Evolutionary conservation across 1,284 basidiomycete genomes (phyloP), one percentile per base, ranked within the genome.

Genomic region (Meira nashicola): DNA sequence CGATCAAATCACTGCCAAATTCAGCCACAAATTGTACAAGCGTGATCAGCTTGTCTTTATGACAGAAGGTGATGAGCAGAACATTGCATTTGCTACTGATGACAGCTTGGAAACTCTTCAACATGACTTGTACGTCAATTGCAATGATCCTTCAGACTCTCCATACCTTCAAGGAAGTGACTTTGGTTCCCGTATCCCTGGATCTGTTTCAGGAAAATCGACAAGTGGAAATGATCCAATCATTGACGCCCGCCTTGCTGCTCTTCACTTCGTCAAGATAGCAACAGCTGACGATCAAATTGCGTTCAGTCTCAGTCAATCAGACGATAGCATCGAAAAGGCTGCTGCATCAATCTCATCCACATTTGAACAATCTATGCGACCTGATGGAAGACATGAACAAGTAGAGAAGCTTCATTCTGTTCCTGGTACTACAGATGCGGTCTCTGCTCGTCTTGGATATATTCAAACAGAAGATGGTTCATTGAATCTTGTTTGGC

Each of bases 401-500:
- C 14, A 15, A 23, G 37, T 64, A 56, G 68, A 67, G 57, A 64
- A 65, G 33, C 58, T 71, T 8, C 67, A 67, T 60, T 64, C 61
- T 43, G 70, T 70, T 21, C 70, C 70, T 47, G 64, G 65, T 2
- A 67, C 68, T 58, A 73, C 66, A 52, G 68, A 61, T n/a, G 58
- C 66, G 15, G 69, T 73, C 33, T 54, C 57, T n/a, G 70, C 70
- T n/a, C 59, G 63, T 56, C 60, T 70, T n/a, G 66, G 62, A 17
- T 73, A 71, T 58, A 61, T 70, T 37, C 69, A 72, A 55, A 54
- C 62, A 38, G 60, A 60, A 37, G 54, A 39, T 19, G 65, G 63
- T 10, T 60, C 56, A 10, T 62, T 73, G 49, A 62, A 66, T 41
- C 57, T 73, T 10, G 65, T 67, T 21, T 71, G 70, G 67, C 65